Base-by-base conservation (phyloP, 176 grass and related monocot species). In the Cocos nucifera region DNA sequence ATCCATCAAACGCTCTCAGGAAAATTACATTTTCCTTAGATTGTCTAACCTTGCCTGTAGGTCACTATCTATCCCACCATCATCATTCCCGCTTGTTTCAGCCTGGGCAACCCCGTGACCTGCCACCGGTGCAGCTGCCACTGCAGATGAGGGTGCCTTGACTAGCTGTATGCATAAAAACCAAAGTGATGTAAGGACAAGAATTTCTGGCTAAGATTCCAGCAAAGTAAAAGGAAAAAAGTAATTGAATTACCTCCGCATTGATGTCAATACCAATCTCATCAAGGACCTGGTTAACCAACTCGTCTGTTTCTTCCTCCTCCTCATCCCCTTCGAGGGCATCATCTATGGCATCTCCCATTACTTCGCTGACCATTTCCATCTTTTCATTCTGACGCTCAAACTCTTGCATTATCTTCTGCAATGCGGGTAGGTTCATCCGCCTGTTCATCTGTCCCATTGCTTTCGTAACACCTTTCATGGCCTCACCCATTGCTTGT, bases 401-500 rank as follows among this genome's bases (percentile, higher is more conserved):
- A 17, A 90, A 90, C 14, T 85, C 86, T 22, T 63, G 61, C 81
- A 90, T 85, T 73, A 90, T 82, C 70, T 78, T 89, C 65, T 85
- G 81, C 28, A 89, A 32, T 1, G 82, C 86, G 0, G 81, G 86
- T 17, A 89, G 53, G 19, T 89, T 89, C 86, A 89, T 85, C 74
- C 76, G 86, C 57, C 66, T 74, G 70, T 89, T 89, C 86, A 89
- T 85, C 53, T 90, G 86, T 15, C 49, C 35, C 86, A 90, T 90
- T 23, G 82, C 86, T 49, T 85, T 90, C 2, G 86, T 90, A 27
- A 90, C 86, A 14, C 81, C 86, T 69, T 90, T 90, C 86, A 85
- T 90, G 56, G 86, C 86, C 29, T 90, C 86, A n/a, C 86, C 86
- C 78, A 90, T 90, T 9, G 86, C 77, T 79, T 90, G 86, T n/a